Conservation (phyloP, 2,329 filamentous ascomycete species). For the Mycosphaerella sp. region DNA sequence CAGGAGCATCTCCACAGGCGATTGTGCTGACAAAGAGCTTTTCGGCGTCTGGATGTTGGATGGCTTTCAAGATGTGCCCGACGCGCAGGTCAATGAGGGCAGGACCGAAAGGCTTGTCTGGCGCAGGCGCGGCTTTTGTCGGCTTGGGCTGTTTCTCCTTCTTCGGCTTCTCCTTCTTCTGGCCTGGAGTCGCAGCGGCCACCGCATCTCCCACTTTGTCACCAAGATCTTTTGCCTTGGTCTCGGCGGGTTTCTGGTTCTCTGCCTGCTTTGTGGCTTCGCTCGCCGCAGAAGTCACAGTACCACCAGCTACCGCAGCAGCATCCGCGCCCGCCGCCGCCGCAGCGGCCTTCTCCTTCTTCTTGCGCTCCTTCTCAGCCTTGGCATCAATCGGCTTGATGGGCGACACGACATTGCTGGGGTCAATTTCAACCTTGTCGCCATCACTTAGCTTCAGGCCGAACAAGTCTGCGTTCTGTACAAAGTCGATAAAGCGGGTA, state of each 20-base stretch:
- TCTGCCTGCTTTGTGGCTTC: slow-evolving; percentile 44
- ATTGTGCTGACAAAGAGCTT: slow-evolving; percentile 94
- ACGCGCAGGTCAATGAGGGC: slow-evolving; percentile 89
- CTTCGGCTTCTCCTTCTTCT: slow-evolving; percentile 67
- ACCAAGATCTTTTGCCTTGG: slow-evolving; percentile 43
- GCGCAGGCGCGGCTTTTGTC: slow-evolving; percentile 52
- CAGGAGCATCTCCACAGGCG: slow-evolving; percentile 80
- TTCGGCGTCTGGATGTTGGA: slow-evolving; percentile 94
- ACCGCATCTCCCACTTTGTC: slow-evolving; percentile 45
- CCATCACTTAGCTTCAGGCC: slow-evolving; percentile 61
- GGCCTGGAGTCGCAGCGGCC: slow-evolving; percentile 39
- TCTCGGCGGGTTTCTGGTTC: slow-evolving; percentile 35
- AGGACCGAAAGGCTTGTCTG: slow-evolving; percentile 72
- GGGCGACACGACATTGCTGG: slow-evolving; percentile 74
- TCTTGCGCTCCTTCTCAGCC: slow-evolving; percentile 92
- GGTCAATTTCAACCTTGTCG: slow-evolving; percentile 73
- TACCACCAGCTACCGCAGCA: slow-evolving; percentile 43
- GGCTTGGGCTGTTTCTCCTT: slow-evolving; percentile 80
- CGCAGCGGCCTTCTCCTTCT: slow-evolving; percentile 79
- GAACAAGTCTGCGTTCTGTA: slow-evolving; percentile 76
- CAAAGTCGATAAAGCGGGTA: slow-evolving; percentile 86
- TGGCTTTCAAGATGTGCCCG: slow-evolving; percentile 92
- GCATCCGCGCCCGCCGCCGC: slow-evolving; percentile 49
- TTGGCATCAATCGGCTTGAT: slow-evolving; percentile 86
- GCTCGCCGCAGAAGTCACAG: slow-evolving; percentile 37